Base-by-base conservation (phyloP, 2,329 filamentous ascomycete species). In the Cordyceps javanica region DNA sequence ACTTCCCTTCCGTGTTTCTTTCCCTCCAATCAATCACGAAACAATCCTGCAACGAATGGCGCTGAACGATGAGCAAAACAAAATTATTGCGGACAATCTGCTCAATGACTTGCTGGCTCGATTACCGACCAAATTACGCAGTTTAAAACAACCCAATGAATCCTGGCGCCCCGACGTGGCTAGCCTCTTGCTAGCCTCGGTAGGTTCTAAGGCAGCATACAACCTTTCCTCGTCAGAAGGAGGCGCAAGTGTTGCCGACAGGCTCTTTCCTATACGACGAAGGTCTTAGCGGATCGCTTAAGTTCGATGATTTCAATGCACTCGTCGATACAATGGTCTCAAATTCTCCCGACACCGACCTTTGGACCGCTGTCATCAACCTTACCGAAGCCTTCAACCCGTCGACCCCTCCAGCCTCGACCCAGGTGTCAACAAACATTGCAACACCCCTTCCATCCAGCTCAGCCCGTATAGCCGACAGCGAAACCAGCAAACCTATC, bases 41-140 rank as follows among this genome's bases (percentile, higher is more conserved):
- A 34, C 28, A 51, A 34, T 36, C 23, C 16, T 23, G 13, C 25
- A 34, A n/a, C 19, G 42, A 49, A 60, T 60, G 59, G 32, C 55
- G 36, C 55, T 60, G 21, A 52, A 13, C 32, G 44, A 60, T 44
- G 55, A 60, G 28, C 59, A 58, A 44, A 51, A 56, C 59, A 58
- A 58, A 32, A 55, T 60, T 26, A 60, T 60, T 23, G 49, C 55
- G 19, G 51, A 55, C 10, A 16, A 58, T 34, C 59, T 55, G 32
- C 59, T 60, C 23, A 38, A 55, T 58, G 59, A 58, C 36, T 46
- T 45, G n/a, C 39, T 60, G 8, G 30, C 34, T 50, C 9, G 10
- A 10, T 50, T 56, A 48, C 39, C 25, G 14, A 32, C 11, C n/a
- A 58, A 58, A 52, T 41, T 60, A 28, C 44, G 34, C 38, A 44